Evolutionary conservation across 1,284 basidiomycete genomes (phyloP), one percentile per base, ranked within the genome.

Genomic region (Trichosporon ovoides): DNA sequence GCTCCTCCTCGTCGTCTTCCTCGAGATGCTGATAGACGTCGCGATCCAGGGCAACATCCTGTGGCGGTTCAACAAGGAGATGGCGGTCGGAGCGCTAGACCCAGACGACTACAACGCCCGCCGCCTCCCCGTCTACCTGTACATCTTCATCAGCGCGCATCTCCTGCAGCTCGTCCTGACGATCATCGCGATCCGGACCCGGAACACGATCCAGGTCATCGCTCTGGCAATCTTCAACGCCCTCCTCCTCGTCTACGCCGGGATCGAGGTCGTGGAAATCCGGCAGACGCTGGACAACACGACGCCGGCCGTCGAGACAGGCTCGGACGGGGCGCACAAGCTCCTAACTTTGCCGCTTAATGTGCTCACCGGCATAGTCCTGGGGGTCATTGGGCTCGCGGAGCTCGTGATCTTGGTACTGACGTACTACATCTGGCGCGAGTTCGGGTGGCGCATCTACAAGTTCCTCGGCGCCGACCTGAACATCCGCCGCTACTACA

Each of bases 171-270:
- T 94, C 59, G 83, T 82, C 28, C 85, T 95, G 78, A 91, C 92
- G 1, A 78, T 93, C 53, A 90, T 94, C 74, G 92, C 91, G 54
- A 87, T 95, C 36, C 85, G 87, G 66, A 87, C 86, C 49, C 86
- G 87, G 60, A 96, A 96, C 76, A 91, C 88, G 6, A 83, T 96
- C 59, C 92, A 95, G 75, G 91, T 95, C 74, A 80, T 91, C 56
- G 84, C 81, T 68, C 81, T 93, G 60, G 85, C 88, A 84, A 78
- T 89, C 37, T 95, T 96, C 83, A 95, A 95, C 69, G 86, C 85
- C 53, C 83, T 91, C 52, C 87, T 95, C 76, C 83, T 95, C 52
- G 77, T 85, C 53, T 78, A 75, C 56, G 72, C 74, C 10, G 66
- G 68, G 53, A 76, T 77, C 28, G 67, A 73, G 54, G 68, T 68